Percentiles rank a stretch among this genome's conserved stretches.
Conservation (phyloP, 192 early-diverging fungal genomes). For the Pilaira anomala region DNA sequence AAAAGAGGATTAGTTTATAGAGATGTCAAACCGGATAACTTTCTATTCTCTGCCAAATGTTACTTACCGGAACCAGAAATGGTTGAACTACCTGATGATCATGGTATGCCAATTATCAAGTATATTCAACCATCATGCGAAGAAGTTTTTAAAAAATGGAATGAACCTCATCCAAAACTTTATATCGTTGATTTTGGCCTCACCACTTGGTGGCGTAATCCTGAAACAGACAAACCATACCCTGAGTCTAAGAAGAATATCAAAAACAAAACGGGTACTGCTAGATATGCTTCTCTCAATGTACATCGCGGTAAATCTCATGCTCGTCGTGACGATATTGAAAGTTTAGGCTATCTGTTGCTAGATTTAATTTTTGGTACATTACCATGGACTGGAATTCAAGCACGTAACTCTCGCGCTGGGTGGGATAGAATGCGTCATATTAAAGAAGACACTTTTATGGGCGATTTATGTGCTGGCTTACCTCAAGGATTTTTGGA, state of each 20-base stretch:
- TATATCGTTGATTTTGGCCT: conserved; percentile 58
- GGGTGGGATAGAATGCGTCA: conserved; percentile 88
- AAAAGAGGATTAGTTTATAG: conserved; percentile 55
- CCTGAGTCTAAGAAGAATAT: conserved; percentile 36
- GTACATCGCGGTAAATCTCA: conserved; percentile 82
- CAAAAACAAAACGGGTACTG: conserved; percentile 67
- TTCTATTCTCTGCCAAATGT: conserved; percentile 48
- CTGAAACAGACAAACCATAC: conserved; percentile 39
- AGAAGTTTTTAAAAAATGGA: conserved; percentile 23
- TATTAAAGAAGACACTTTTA: conserved; percentile 71
- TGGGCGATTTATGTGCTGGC: conserved; percentile 75
- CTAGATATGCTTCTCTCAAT: conserved; percentile 81
- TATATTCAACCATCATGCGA: conserved; percentile 21
- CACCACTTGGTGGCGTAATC: conserved; percentile 44
- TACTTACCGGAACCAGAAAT: conserved; percentile 20
- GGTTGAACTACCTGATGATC: conserved; percentile 14
- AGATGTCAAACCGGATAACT: conserved; percentile 81
- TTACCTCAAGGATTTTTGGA: conserved; percentile 69
- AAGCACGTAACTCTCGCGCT: conserved; percentile 74
- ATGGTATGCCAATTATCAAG: conserved; percentile 1
- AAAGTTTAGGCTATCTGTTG: conserved; percentile 79
- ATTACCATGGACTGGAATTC: conserved; percentile 85
- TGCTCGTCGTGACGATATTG: conserved; percentile 81
- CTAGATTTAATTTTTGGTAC: conserved; percentile 72
- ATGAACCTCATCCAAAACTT: conserved; percentile 34